Evolutionary conservation across 352 stramenopile species (phyloP), one percentile per base, ranked within the genome.

Genomic region (Pythium vanterpoolii): DNA sequence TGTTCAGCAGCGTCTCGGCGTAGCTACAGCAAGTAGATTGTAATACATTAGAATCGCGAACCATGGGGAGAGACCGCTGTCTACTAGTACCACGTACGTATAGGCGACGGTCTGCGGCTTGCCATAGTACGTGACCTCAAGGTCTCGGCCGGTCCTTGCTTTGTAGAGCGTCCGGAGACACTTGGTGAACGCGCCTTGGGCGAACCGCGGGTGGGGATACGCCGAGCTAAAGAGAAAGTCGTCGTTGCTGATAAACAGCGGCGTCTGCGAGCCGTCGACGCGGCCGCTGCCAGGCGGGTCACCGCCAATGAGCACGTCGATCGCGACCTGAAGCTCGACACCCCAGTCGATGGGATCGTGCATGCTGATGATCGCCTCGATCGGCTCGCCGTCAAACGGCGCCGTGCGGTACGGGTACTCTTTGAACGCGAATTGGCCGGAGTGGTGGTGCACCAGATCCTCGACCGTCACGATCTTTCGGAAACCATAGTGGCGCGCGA

Each of bases 291-390:
- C 82, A 66, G 82, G 77, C 26, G 86, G 87, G 27, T 88, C 63
- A 8, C 88, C 80, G 28, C 87, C 90, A 34, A 93, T 87, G 8
- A 97, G 72, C 26, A 95, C 81, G 50, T 97, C 89, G n/a, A 94
- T 66, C 1, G 85, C 78, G 19, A 97, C 81, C 64, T 97, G 89
- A 33, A 96, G 76, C 46, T 96, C 88, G 3, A 83, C 74, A 4
- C 86, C 88, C 89, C 89, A 96, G 64, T 97, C 71, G 44, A 92
- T 81, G 14, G 90, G 89, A 43, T 97, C 89, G 65, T 97, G 90
- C 76, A 97, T 93, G 44, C 96, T 73, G 67, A 97, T 80, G 57
- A 97, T 86, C 19, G 83, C 89, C 27, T 88, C 82, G 34, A 96
- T 83, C 5, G 85, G 83, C 46, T 94, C 85, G n/a, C 83, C 72